Evolutionary conservation across 2,329 filamentous ascomycete species (phyloP).

Genomic region (Emericellopsis cladophorae): DNA sequence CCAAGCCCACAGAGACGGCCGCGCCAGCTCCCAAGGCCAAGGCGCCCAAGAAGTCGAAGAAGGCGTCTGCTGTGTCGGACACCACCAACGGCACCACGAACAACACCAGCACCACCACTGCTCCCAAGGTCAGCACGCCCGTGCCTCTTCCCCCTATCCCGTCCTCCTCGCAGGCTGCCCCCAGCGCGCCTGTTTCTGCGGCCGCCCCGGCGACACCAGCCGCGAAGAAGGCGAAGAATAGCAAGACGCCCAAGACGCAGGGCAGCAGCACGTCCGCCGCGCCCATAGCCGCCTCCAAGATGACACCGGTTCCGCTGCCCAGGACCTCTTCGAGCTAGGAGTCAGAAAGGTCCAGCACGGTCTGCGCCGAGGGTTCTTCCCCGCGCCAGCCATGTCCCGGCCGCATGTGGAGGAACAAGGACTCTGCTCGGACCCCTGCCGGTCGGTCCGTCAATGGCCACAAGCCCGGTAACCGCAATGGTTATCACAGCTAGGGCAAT

Average conservation of each 20-base stretch:
- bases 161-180: background rate
- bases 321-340: too few relatives aligned
- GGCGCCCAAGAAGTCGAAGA: conserved; percentile 15
- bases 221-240: background rate
- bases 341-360: too few relatives aligned
- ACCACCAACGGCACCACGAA: background rate
- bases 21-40: conserved; percentile 7
- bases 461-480: too few relatives aligned
- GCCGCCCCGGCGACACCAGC: background rate
- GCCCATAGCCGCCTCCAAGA: too few relatives aligned
- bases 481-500: too few relatives aligned
- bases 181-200: background rate
- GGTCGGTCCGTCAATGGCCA: too few relatives aligned
- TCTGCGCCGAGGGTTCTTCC: too few relatives aligned
- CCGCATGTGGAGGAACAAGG: too few relatives aligned
- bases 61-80: conserved; percentile 5
- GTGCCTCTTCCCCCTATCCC: conserved; percentile 6
- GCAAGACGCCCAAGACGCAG: background rate
- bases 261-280: too few relatives aligned
- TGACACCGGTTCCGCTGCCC: too few relatives aligned
- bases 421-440: too few relatives aligned
- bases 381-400: too few relatives aligned
- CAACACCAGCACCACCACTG: conserved; percentile 12
- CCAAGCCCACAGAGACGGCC: conserved; percentile 18
- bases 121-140: conserved; percentile 15